These are phyloP conservation scores for Pythium scleroteichum DNA, from an alignment of 352 stramenopile species.

Conservation along the genomic window DNA sequence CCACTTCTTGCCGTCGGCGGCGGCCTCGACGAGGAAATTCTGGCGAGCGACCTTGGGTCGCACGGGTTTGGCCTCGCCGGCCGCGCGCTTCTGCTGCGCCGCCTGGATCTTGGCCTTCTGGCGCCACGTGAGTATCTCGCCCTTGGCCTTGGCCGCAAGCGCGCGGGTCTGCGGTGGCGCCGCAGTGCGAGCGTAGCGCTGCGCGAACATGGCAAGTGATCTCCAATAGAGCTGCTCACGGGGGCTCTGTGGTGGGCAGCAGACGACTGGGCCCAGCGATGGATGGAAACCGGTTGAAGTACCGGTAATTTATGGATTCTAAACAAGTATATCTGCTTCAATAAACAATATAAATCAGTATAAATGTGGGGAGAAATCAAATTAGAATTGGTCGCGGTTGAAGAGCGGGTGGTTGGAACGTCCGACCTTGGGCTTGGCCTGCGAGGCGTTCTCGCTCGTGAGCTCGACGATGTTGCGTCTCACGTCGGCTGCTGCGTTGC, in stretches of 20 bases:
- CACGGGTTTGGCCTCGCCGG: slow-evolving; percentile 32
- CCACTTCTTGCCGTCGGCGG: slow-evolving; percentile 83
- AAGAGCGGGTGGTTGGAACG: slow-evolving; percentile 76
- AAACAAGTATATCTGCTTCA: too few relatives aligned
- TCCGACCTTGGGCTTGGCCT: slow-evolving; percentile 64
- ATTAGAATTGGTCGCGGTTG: slow-evolving; percentile 50
- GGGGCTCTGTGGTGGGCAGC: slow-evolving; percentile 19
- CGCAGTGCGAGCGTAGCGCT: slow-evolving; percentile 37
- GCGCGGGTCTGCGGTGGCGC: slow-evolving; percentile 37
- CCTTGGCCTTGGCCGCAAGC: slow-evolving; percentile 54
- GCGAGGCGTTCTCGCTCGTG: slow-evolving; percentile 30
- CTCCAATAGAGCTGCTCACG: slow-evolving; percentile 9
- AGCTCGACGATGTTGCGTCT: slow-evolving; percentile 65
- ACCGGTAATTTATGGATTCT: slow-evolving; percentile 12
- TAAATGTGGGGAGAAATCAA: too few relatives aligned
- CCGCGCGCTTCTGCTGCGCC: slow-evolving; percentile 16
- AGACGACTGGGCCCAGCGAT: slow-evolving; percentile 18
- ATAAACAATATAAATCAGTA: too few relatives aligned
- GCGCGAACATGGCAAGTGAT: slow-evolving; percentile 35
- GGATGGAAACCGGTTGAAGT: slow-evolving; percentile 1
- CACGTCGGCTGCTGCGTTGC: slow-evolving; percentile 49
- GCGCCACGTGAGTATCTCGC: slow-evolving; percentile 56
- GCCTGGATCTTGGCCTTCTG: slow-evolving; percentile 64
- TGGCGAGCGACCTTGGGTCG: slow-evolving; percentile 49
- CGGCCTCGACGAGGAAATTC: slow-evolving; percentile 59